These are phyloP conservation scores for Phytomonas francai DNA, from an alignment of 208 protist genomes.

Conservation along the genomic window DNA sequence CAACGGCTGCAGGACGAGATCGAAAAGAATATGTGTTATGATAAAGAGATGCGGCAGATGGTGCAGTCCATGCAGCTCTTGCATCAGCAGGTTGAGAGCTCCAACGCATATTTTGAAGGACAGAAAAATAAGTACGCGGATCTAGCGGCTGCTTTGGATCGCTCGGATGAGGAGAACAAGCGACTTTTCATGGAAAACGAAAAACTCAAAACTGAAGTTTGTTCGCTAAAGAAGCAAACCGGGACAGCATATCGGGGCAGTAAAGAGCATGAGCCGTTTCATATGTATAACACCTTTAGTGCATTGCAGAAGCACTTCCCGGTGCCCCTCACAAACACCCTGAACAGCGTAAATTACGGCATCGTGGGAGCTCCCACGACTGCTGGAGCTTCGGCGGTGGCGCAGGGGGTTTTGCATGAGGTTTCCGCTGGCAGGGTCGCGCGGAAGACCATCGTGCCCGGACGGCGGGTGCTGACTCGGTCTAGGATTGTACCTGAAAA, in stretches of 20 bases:
- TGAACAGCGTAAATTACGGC: background rate
- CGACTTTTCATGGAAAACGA: background rate
- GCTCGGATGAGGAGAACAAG: constrained; percentile 2
- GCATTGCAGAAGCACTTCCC: background rate
- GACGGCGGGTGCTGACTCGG: background rate
- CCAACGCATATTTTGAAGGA: background rate
- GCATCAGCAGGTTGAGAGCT: constrained; percentile 4
- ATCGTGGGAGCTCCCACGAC: background rate
- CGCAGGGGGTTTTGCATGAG: background rate
- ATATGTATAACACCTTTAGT: background rate
- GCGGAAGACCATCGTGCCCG: background rate
- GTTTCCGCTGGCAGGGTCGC: background rate
- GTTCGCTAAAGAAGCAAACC: background rate
- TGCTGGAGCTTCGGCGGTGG: background rate
- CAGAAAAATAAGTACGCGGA: background rate
- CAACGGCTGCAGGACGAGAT: background rate
- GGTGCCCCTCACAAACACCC: background rate
- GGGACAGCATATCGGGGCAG: background rate
- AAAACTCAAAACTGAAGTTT: background rate
- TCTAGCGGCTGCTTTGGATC: constrained; percentile 1
- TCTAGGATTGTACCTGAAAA: background rate
- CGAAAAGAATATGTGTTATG: background rate
- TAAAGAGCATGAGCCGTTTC: background rate
- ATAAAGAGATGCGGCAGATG: constrained; percentile 2
- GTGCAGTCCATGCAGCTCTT: background rate